phyloP scores from a whole-genome alignment of 305 asterid species.

The Fraxinus baroniana region DNA sequence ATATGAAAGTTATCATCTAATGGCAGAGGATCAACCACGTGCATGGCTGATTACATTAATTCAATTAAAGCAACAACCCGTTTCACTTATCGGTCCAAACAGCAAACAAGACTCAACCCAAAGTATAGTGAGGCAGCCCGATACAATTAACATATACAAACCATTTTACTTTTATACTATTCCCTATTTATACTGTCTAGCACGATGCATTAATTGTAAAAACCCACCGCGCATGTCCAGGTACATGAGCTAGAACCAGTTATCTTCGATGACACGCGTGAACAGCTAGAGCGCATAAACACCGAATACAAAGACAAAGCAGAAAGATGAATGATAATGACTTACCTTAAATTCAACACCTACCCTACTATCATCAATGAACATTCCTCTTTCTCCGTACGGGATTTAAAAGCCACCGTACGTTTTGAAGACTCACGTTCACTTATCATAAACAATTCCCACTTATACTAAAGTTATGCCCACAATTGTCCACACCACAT shows the following conservation, averaged over 20 bases:
- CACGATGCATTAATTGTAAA: too few species aligned
- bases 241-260: background rate
- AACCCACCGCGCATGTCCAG: too few species aligned
- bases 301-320: background rate
- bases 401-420: constrained; percentile 32
- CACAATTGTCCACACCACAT: constrained; percentile 3
- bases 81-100: too few species aligned
- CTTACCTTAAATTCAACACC: background rate
- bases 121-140: too few species aligned
- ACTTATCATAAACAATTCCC: constrained; percentile 42
- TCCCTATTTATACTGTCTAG: too few species aligned
- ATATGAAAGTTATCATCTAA: too few species aligned
- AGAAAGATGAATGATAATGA: background rate
- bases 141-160: too few species aligned
- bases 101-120: too few species aligned
- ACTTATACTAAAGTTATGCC: background rate
- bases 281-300: background rate
- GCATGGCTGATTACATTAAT: too few species aligned
- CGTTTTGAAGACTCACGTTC: constrained; percentile 34
- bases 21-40: too few species aligned
- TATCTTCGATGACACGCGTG: background rate
- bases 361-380: background rate
- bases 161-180: too few species aligned
- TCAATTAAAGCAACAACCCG: too few species aligned
- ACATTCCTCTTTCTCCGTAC: constrained; percentile 29